A percentile compares a stretch with the other conserved stretches of the same genome.
These are phyloP conservation scores for Cephalotrichum gorgonifer DNA, from an alignment of 2,329 filamentous ascomycete species.

Conservation along the genomic window DNA sequence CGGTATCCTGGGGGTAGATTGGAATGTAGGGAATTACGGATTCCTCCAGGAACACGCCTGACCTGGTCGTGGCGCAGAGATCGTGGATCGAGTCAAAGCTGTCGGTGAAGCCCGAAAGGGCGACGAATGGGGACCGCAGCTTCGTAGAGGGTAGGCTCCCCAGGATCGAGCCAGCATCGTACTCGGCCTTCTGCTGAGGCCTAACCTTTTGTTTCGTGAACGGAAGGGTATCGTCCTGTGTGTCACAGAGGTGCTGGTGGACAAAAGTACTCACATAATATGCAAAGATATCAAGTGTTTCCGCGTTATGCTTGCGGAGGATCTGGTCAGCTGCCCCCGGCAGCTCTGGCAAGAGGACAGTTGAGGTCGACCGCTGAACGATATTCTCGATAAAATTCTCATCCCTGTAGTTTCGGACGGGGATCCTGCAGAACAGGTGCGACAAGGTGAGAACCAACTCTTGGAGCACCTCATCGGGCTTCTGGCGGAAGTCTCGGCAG, in stretches of 20 bases:
- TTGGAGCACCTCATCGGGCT: constrained; percentile 38
- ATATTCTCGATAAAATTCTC: constrained; percentile 31
- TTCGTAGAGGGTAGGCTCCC: constrained; percentile 23
- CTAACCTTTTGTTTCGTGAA: constrained; percentile 42
- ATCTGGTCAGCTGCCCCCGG: constrained; percentile 45
- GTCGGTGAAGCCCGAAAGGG: constrained; percentile 59
- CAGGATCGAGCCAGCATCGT: constrained; percentile 11
- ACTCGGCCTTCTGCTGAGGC: constrained; percentile 13
- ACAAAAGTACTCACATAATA: constrained; percentile 61
- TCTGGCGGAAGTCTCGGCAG: constrained; percentile 44
- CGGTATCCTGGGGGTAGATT: constrained; percentile 45
- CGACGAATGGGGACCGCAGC: constrained; percentile 58
- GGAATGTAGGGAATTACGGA: constrained; percentile 60
- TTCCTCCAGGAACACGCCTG: constrained; percentile 65
- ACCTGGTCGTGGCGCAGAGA: constrained; percentile 53
- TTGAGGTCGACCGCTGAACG: constrained; percentile 48
- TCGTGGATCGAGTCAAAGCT: constrained; percentile 55
- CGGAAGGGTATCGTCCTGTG: constrained; percentile 44
- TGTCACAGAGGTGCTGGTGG: constrained; percentile 45
- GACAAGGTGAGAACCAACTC: constrained; percentile 58
- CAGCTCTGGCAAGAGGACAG: constrained; percentile 55
- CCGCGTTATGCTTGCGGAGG: constrained; percentile 50
- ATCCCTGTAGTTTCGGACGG: constrained; percentile 20
- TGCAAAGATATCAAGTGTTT: constrained; percentile 56
- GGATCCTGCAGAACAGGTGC: constrained; percentile 57